Conservation (phyloP, 2,329 filamentous ascomycete genomes). For the Epicoccum nigrum region DNA sequence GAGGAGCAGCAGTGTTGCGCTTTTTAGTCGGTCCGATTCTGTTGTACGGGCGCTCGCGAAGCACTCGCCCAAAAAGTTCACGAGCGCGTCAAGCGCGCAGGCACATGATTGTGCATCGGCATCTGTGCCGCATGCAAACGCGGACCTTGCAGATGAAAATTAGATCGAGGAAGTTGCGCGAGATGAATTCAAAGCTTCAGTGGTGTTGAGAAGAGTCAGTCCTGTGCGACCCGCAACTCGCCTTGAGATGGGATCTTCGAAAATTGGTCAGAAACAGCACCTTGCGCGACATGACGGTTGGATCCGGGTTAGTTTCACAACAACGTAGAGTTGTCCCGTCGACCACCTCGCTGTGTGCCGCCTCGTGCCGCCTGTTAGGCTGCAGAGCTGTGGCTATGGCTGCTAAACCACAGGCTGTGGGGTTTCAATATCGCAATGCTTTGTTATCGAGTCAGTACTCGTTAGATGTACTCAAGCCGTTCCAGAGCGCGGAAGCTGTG, state of each 20-base stretch:
- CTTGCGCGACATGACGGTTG: conserved; percentile 8
- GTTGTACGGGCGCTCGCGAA: conserved; percentile 5
- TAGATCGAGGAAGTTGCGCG: not conserved
- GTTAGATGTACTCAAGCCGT: conserved; percentile 6
- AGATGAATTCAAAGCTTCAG: not conserved
- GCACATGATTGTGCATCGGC: not conserved
- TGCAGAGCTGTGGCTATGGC: conserved; percentile 13
- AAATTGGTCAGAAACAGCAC: conserved; percentile 9
- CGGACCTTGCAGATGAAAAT: conserved; percentile 1
- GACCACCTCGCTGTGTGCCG: conserved; percentile 13
- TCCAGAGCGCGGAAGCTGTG: conserved; percentile 9
- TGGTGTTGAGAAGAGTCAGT: not conserved
- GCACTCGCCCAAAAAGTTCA: conserved; percentile 3
- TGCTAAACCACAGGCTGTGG: conserved; percentile 14
- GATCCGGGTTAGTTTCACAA: conserved; percentile 12
- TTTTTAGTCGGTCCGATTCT: conserved; percentile 7
- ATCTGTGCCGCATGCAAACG: conserved; percentile 8
- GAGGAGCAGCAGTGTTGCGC: not conserved
- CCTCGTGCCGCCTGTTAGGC: conserved; percentile 13
- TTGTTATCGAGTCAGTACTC: conserved; percentile 16
- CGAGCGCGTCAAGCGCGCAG: conserved; percentile 11
- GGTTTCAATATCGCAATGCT: conserved; percentile 15
- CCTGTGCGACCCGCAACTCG: conserved; percentile 5
- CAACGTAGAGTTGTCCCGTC: conserved; percentile 8
- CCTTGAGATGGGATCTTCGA: conserved; percentile 4